Evolutionary conservation across 2,329 filamentous ascomycete genomes (phyloP).

Genomic region (Colletotrichum sansevieriae): DNA sequence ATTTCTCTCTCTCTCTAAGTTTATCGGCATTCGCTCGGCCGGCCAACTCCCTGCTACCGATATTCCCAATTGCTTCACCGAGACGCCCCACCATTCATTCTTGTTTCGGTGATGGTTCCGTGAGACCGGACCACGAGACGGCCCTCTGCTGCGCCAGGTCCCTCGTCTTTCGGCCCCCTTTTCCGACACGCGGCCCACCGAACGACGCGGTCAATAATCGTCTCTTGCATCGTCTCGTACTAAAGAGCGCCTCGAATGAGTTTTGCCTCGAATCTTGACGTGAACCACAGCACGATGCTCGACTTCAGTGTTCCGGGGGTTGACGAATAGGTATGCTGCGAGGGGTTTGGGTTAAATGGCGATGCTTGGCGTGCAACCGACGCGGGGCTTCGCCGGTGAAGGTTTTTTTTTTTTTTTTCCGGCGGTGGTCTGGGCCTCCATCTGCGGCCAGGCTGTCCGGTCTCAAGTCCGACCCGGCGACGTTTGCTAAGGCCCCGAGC

Average conservation of each 20-base stretch:
- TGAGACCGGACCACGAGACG: conserved; percentile 2
- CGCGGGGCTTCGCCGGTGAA: neutral
- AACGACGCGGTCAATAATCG: too few relatives aligned
- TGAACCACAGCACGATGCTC: neutral
- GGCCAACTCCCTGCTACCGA: neutral
- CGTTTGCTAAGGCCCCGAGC: neutral
- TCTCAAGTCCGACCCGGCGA: conserved; percentile 8
- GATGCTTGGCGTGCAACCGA: neutral
- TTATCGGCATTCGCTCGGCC: conserved; percentile 16
- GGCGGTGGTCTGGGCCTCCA: neutral
- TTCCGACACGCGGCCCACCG: too few relatives aligned
- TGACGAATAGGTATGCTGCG: neutral
- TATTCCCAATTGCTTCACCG: conserved; percentile 5
- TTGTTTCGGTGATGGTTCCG: neutral
- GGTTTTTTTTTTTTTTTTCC: neutral
- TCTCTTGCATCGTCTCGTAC: neutral
- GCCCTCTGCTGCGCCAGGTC: neutral
- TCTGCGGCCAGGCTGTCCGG: neutral
- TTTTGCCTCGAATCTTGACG: neutral
- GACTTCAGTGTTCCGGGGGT: neutral
- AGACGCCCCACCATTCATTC: neutral
- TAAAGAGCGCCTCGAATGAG: conserved; percentile 11
- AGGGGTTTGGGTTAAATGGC: neutral
- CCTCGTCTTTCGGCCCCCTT: too few relatives aligned
- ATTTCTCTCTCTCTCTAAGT: conserved; percentile 1